phyloP scores from a whole-genome alignment of 2,329 filamentous ascomycete species.

The Coniochaeta sp. region DNA sequence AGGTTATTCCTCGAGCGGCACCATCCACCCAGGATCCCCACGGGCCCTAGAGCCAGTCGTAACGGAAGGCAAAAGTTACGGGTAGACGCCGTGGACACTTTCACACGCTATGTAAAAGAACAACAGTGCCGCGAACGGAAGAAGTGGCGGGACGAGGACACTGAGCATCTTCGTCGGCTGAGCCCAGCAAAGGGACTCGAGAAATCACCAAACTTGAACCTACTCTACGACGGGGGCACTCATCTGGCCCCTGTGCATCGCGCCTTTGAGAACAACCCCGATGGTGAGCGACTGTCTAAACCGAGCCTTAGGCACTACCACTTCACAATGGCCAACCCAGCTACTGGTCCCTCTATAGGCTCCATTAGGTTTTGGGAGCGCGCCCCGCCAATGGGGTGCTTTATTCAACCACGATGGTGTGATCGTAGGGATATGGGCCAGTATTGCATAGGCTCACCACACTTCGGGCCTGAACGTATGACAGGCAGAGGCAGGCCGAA shows the following conservation, averaged over 20 bases:
- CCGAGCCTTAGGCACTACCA: background rate
- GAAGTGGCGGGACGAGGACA: background rate
- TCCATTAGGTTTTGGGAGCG: background rate
- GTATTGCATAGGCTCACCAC: background rate
- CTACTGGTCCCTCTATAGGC: background rate
- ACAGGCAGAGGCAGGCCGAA: background rate
- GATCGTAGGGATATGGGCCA: background rate
- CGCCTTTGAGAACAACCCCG: background rate
- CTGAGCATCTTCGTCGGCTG: background rate
- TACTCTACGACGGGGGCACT: constrained; percentile 10
- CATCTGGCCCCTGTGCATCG: background rate
- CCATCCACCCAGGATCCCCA: background rate
- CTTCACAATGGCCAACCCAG: background rate
- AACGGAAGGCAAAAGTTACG: background rate
- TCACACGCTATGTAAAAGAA: background rate
- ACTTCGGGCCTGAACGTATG: background rate
- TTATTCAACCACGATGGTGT: background rate
- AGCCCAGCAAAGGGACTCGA: background rate
- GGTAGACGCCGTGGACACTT: background rate
- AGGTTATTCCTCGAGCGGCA: constrained; percentile 11
- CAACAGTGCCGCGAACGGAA: background rate
- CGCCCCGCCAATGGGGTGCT: background rate
- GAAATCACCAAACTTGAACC: background rate
- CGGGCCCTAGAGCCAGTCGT: background rate
- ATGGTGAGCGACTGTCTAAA: background rate